These are phyloP conservation scores for Tetrastigma voinierianum DNA, from an alignment of 164 flowering plant species.

Conservation along the genomic window DNA sequence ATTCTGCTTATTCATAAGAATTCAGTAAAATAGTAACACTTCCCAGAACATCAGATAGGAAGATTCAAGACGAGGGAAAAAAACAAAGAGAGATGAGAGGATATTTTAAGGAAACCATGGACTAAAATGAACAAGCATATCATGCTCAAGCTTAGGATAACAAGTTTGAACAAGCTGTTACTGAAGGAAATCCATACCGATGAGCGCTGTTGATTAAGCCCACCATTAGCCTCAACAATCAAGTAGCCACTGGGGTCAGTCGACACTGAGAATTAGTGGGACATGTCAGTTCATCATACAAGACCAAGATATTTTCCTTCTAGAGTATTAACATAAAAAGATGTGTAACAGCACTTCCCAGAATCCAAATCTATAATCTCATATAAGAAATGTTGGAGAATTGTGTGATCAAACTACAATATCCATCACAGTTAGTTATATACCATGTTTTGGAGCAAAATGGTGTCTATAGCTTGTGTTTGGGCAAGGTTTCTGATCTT, in stretches of 20 bases:
- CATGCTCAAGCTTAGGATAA: background rate
- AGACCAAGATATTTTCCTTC: background rate
- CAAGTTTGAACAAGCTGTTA: background rate
- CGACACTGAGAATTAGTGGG: conserved; percentile 37
- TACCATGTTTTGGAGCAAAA: conserved; percentile 24
- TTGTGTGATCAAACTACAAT: background rate
- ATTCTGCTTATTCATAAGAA: no score
- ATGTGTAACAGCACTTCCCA: background rate
- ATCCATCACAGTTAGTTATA: background rate
- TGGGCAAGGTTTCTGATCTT: conserved; percentile 54
- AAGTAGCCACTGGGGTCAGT: conserved; percentile 49
- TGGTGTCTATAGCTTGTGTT: conserved; percentile 22
- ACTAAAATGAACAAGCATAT: no score
- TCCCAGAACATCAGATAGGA: no score
- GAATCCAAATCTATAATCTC: background rate
- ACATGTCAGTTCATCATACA: conserved; percentile 1
- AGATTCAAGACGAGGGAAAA: no score
- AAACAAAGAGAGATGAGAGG: no score
- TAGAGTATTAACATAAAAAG: background rate
- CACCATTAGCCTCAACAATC: conserved; percentile 92
- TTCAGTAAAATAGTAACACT: no score
- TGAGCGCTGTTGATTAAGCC: conserved; percentile 92
- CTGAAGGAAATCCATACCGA: conserved; percentile 50
- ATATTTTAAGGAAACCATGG: no score
- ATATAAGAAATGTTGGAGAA: background rate